Conservation (phyloP, 495 filamentous ascomycete genomes). For the Aspergillus heteromorphus region DNA sequence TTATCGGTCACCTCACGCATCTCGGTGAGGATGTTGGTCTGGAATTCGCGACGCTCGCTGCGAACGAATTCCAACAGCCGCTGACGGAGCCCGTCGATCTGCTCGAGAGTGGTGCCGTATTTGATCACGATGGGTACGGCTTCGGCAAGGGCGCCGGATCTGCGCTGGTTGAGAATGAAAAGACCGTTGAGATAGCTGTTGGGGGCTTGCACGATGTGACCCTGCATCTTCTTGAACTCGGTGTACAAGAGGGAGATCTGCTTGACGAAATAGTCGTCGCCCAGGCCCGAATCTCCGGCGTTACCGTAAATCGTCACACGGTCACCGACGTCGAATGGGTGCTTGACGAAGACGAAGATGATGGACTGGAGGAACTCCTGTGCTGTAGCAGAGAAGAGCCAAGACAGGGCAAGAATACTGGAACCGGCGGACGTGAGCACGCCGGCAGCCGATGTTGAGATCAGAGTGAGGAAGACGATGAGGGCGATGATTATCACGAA, state of each 20-base stretch:
- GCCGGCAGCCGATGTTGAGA: constrained; percentile 80
- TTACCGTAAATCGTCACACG: constrained; percentile 89
- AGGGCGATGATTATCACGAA: constrained; percentile 73
- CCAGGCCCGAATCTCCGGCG: constrained; percentile 65
- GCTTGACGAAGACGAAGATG: constrained; percentile 96
- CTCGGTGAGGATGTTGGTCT: constrained; percentile 85
- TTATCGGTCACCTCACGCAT: constrained; percentile 61
- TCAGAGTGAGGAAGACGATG: constrained; percentile 81
- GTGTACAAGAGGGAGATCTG: constrained; percentile 93
- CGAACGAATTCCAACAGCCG: constrained; percentile 82
- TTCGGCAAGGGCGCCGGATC: constrained; percentile 84
- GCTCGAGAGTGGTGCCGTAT: constrained; percentile 81
- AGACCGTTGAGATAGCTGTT: constrained; percentile 90
- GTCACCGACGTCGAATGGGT: constrained; percentile 96
- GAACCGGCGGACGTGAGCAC: constrained; percentile 86
- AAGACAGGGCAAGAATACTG: constrained; percentile 77
- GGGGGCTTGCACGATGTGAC: constrained; percentile 90
- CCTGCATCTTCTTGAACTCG: constrained; percentile 98
- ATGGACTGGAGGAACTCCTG: constrained; percentile 90
- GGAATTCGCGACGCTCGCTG: constrained; percentile 87
- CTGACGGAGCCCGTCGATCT: constrained; percentile 78
- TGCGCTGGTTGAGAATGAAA: constrained; percentile 91
- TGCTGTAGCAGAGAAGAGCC: constrained; percentile 87
- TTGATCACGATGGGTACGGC: constrained; percentile 78
- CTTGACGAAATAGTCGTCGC: constrained; percentile 94